A percentile compares a stretch with the other conserved stretches of the same genome.
phyloP scores from a whole-genome alignment of 106 monocot species.

The Dendrobium huoshanense region DNA sequence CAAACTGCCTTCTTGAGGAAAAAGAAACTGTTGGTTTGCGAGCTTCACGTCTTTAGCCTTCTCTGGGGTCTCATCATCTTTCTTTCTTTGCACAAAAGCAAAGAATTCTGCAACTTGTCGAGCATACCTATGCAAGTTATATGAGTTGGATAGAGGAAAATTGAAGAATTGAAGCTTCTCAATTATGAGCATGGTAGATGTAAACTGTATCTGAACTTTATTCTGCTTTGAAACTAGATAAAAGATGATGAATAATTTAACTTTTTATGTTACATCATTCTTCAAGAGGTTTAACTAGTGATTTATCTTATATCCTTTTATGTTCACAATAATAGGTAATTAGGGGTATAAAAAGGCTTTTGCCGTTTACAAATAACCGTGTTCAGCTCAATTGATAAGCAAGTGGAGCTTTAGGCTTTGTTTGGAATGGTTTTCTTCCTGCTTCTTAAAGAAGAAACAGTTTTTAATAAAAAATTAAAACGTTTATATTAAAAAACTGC shows the following conservation, averaged over 20 bases:
- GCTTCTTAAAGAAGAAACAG: too few relatives aligned
- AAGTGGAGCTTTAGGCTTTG: too few relatives aligned
- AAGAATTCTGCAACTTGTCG: conserved; percentile 94
- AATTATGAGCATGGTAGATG: too few relatives aligned
- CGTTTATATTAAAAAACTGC: too few relatives aligned
- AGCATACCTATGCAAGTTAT: conserved; percentile 60
- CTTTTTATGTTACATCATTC: not conserved
- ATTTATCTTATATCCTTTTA: not conserved
- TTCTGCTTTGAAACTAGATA: not conserved
- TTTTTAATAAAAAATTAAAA: too few relatives aligned
- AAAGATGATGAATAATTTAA: not conserved
- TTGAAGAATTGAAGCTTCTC: not conserved
- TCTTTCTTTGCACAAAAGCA: conserved; percentile 89
- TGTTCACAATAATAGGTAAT: too few relatives aligned
- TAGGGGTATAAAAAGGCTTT: too few relatives aligned
- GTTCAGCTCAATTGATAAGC: too few relatives aligned
- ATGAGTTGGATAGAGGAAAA: not conserved
- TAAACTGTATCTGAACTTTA: not conserved
- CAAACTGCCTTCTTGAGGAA: conserved; percentile 47
- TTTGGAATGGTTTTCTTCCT: too few relatives aligned
- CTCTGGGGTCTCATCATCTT: conserved; percentile 29
- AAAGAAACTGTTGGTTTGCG: conserved; percentile 20
- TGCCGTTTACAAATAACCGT: too few relatives aligned
- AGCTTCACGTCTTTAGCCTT: conserved; percentile 2
- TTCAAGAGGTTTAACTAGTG: not conserved